Base-by-base conservation (phyloP, 2,329 filamentous ascomycete genomes). In the Sordariomycetes sp. region DNA sequence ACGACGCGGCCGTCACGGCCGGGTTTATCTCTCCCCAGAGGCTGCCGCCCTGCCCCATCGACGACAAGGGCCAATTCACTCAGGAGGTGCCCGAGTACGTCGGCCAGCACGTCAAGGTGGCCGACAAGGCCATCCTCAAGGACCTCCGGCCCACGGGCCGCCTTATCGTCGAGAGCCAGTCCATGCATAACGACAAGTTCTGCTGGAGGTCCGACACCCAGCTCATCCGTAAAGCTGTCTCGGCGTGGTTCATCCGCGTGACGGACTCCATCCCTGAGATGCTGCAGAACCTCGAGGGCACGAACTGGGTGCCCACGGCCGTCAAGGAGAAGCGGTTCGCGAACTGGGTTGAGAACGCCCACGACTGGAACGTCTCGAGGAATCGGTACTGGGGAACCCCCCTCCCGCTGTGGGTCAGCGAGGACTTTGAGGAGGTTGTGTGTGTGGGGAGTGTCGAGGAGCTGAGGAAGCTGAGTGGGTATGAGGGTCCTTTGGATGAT, bases 41-140 rank as follows among this genome's bases (percentile, higher is more conserved):
- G 54, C 72, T 79, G 54, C 85, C 87, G 11, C 87, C 87, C 5
- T 88, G 88, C 65, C 87, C 87, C 8, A 84, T 90, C 24, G 83
- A 89, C 64, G 81, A 86, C 14, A 66, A 66, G 51, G 65, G 65
- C 18, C 61, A 59, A 25, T 68, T 67, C 48, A 68, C 65, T 4
- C 56, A 61, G 8, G 63, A 66, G 40, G 59, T 68, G 8, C 58
- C 62, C 6, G 64, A 67, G 2, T 68, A 65, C 50, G 64, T 57
- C 28, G 66, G 66, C 1, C 60, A 62, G 28, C 62, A 67, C 54
- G 66, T 68, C 55, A 66, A 68, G 58, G 58, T 53, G 28, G 65
- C 65, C 11, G 65, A 67, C 43, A 65, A 66, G 57, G 58, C 57
- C n/a, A 67, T 67, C 57, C 57, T 66, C 28, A 65, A 63, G 43